Percentiles rank a stretch among this genome's conserved stretches.
These are phyloP conservation scores for barley (Hordeum vulgare) DNA, from an alignment of 176 grass and related monocot genomes.

Conservation along the genomic window DNA sequence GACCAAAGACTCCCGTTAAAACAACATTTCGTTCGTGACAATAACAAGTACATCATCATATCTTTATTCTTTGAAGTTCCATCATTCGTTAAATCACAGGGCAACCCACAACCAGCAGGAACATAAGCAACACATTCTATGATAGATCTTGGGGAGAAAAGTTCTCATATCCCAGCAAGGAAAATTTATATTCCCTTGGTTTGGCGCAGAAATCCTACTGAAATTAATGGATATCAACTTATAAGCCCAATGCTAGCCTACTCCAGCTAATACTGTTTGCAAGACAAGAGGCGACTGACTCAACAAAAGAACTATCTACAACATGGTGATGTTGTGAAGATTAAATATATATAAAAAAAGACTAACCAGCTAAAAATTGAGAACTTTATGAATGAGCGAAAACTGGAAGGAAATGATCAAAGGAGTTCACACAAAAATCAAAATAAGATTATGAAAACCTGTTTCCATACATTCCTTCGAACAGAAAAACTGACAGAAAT, in stretches of 20 bases:
- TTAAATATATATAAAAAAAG: background rate
- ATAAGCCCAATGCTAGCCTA: background rate
- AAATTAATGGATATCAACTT: background rate
- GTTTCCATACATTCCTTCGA: background rate
- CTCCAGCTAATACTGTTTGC: background rate
- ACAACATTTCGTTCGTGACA: background rate
- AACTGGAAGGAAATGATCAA: background rate
- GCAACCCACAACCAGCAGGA: background rate
- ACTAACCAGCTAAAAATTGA: background rate
- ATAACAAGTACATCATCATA: background rate
- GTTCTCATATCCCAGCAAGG: background rate
- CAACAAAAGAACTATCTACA: background rate
- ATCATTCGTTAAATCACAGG: background rate
- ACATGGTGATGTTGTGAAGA: background rate
- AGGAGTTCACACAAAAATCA: background rate
- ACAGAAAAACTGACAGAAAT: background rate
- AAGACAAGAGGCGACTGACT: background rate
- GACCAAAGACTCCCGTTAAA: background rate
- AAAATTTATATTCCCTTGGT: background rate
- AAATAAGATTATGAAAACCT: background rate
- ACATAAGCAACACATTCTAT: background rate
- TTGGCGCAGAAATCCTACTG: background rate
- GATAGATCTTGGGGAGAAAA: background rate
- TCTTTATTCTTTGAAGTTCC: background rate
- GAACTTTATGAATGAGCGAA: background rate